Evolutionary conservation across 495 filamentous ascomycete genomes (phyloP).

Genomic region (Aspergillus cristatus): DNA sequence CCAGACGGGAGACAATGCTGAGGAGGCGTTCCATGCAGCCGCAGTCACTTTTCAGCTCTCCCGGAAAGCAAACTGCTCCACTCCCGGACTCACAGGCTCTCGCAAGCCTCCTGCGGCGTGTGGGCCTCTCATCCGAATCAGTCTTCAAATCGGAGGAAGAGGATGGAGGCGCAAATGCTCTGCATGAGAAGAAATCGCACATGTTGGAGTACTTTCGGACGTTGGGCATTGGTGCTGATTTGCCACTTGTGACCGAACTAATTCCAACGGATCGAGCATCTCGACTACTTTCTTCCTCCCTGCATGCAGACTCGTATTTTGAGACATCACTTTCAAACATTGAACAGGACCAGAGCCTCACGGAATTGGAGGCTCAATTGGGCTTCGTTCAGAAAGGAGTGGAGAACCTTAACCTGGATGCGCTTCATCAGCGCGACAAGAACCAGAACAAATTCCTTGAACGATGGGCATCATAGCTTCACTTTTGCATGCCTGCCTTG

Average conservation of each 20-base stretch:
- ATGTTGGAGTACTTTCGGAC: conserved; percentile 18
- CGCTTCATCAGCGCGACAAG: conserved; percentile 27
- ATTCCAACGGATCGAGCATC: conserved; percentile 22
- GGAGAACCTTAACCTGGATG: conserved; percentile 23
- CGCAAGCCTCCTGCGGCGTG: conserved; percentile 28
- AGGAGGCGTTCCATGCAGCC: conserved; percentile 21
- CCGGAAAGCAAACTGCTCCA: conserved; percentile 6
- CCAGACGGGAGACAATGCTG: conserved; percentile 24
- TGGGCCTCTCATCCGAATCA: conserved; percentile 26
- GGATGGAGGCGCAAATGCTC: conserved; percentile 10
- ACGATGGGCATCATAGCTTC: conserved; percentile 16
- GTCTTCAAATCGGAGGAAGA: conserved; percentile 18
- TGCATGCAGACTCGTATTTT: conserved; percentile 24
- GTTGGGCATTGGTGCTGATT: conserved; percentile 21
- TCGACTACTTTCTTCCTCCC: conserved; percentile 22
- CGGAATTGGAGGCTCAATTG: conserved; percentile 22
- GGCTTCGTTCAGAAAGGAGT: conserved; percentile 24
- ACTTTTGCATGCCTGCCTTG: conserved; percentile 2
- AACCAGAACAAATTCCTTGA: conserved; percentile 23
- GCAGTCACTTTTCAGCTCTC: conserved; percentile 7
- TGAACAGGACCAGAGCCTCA: conserved; percentile 17
- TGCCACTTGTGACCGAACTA: conserved; percentile 21
- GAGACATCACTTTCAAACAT: conserved; percentile 20
- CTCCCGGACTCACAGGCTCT: conserved; percentile 20
- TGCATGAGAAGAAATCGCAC: conserved; percentile 23